phyloP scores from a whole-genome alignment of 352 stramenopile species.

The Pythium apleroticum region DNA sequence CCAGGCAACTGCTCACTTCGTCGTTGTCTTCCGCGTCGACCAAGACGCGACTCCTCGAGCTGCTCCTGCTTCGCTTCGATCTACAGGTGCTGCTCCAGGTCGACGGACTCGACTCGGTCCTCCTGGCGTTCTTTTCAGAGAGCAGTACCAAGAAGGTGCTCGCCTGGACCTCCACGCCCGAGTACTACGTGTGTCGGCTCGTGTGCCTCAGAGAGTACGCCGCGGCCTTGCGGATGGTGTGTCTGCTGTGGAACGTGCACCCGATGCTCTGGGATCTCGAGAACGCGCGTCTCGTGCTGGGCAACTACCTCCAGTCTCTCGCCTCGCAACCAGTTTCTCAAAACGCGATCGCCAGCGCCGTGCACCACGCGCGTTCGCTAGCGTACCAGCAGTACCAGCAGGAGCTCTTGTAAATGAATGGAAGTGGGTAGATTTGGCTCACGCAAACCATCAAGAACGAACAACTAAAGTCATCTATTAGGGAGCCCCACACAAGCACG shows the following conservation, averaged over 20 bases:
- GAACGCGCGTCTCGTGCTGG: slow-evolving; percentile 57
- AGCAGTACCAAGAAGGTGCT: slow-evolving; percentile 10
- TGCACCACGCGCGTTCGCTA: slow-evolving; percentile 6
- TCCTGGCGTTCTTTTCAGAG: slow-evolving; percentile 41
- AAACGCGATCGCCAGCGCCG: neutral
- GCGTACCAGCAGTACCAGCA: slow-evolving; percentile 24
- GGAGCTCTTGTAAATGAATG: slow-evolving; percentile 15
- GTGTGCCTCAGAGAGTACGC: slow-evolving; percentile 47
- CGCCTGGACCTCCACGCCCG: slow-evolving; percentile 56
- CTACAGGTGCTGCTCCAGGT: slow-evolving; percentile 39
- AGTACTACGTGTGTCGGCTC: slow-evolving; percentile 71
- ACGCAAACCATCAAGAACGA: neutral
- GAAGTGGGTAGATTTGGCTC: neutral
- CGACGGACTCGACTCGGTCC: slow-evolving; percentile 35
- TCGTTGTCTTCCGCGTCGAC: slow-evolving; percentile 20
- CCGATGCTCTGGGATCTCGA: slow-evolving; percentile 71
- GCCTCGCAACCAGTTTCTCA: slow-evolving; percentile 3
- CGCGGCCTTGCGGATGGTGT: slow-evolving; percentile 48
- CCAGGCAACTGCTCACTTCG: neutral
- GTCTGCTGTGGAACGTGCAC: slow-evolving; percentile 53
- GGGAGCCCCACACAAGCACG: neutral
- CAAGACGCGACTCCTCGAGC: slow-evolving; percentile 35
- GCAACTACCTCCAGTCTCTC: slow-evolving; percentile 50
- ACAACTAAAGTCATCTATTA: slow-evolving; percentile 8
- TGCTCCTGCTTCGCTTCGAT: slow-evolving; percentile 67